A percentile compares a stretch with the other conserved stretches of the same genome.
phyloP scores from a whole-genome alignment of 805 yeast genomes.

The Trichomonascus vanleenenianus region DNA sequence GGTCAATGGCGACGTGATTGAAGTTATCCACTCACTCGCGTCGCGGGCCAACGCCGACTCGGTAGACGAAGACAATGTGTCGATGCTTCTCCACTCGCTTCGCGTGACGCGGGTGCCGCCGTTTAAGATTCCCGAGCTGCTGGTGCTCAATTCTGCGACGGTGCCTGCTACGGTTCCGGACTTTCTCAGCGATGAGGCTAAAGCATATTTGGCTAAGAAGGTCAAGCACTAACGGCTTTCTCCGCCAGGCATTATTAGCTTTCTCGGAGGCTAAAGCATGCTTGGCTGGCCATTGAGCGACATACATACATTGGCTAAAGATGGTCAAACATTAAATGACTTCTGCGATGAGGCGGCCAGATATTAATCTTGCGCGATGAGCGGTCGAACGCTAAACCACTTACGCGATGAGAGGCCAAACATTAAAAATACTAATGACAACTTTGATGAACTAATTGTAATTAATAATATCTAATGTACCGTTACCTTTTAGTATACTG shows the following conservation, averaged over 20 bases:
- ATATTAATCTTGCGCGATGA: too few species aligned
- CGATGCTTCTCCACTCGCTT: slow-evolving; percentile 29
- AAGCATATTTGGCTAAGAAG: slow-evolving; percentile 1
- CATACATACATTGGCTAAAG: too few species aligned
- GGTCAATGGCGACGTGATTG: slow-evolving; percentile 23
- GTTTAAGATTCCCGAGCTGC: slow-evolving; percentile 33
- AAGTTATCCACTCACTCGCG: slow-evolving; percentile 30
- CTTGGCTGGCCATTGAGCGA: too few species aligned
- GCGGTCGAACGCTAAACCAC: too few species aligned
- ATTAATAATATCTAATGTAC: not conserved
- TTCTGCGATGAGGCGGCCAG: too few species aligned
- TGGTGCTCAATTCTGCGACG: slow-evolving; percentile 31
- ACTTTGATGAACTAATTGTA: not conserved
- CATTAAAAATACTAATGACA: not conserved
- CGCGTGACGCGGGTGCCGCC: slow-evolving; percentile 13
- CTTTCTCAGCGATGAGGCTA: slow-evolving; percentile 1
- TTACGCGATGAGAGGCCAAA: too few species aligned
- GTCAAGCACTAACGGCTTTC: not conserved
- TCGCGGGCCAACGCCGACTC: slow-evolving; percentile 32
- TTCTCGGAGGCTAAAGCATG: too few species aligned
- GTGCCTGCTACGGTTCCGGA: slow-evolving; percentile 14
- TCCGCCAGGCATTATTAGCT: too few species aligned
- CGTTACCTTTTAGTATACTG: not conserved
- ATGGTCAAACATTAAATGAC: too few species aligned
- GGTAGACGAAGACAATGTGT: slow-evolving; percentile 15